phyloP scores from a whole-genome alignment of 352 stramenopile species.

The Plasmopara halstedii region DNA sequence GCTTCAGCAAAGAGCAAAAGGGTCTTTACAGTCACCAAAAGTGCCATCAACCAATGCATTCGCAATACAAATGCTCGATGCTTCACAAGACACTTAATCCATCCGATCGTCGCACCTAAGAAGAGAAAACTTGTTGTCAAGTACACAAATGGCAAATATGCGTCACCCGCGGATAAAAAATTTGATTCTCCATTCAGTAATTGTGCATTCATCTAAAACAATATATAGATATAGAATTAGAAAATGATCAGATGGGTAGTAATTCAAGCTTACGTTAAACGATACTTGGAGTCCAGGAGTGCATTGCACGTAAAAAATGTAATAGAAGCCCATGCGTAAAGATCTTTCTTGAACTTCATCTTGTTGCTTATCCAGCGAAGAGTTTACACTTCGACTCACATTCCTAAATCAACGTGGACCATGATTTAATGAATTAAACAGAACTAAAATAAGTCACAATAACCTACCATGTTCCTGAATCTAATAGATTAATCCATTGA shows the following conservation, averaged over 20 bases:
- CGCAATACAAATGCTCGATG: constrained; percentile 60
- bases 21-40: constrained; percentile 90
- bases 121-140: constrained; percentile 73
- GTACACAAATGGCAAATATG: constrained; percentile 81
- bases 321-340: constrained; percentile 70
- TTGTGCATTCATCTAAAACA: constrained; percentile 57
- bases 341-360: constrained; percentile 12
- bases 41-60: constrained; percentile 94
- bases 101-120: constrained; percentile 41
- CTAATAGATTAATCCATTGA: constrained; percentile 52
- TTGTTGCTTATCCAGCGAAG: constrained; percentile 12
- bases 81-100: constrained; percentile 50
- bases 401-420: constrained; percentile 23
- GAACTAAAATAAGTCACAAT: not conserved
- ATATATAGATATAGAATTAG: not conserved
- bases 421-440: not conserved
- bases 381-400: constrained; percentile 29
- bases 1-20: constrained; percentile 92
- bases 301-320: constrained; percentile 84
- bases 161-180: constrained; percentile 81
- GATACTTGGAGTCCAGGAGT: constrained; percentile 62
- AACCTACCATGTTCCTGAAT: constrained; percentile 37
- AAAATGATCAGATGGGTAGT: not conserved
- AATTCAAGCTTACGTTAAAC: constrained; percentile 61
- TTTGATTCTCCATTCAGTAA: constrained; percentile 78